phyloP scores from a whole-genome alignment of 2,329 filamentous ascomycete genomes.

The Trichoderma sp. region DNA sequence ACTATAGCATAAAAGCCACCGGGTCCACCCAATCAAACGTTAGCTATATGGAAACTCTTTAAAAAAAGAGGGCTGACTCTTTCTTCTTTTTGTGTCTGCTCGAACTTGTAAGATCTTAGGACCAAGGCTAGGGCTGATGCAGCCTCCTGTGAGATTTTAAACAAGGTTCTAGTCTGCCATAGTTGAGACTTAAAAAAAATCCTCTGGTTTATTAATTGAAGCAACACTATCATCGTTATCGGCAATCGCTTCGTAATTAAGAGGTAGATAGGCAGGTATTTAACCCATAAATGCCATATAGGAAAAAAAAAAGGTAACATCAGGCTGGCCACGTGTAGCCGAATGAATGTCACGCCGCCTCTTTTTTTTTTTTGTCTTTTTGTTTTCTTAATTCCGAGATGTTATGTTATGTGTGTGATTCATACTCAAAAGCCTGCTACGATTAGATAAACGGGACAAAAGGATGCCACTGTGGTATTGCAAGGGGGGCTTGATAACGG shows the following conservation, averaged over 20 bases:
- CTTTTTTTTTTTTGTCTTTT: neutral
- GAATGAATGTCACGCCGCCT: neutral
- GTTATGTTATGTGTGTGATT: neutral
- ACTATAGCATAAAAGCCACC: neutral
- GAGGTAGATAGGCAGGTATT: neutral
- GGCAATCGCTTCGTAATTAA: neutral
- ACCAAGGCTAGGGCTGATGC: neutral
- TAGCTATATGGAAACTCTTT: neutral
- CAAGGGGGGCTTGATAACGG: neutral
- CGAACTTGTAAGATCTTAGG: conserved; percentile 10
- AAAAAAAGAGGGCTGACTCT: neutral
- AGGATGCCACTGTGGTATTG: neutral
- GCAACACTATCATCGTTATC: neutral
- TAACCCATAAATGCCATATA: neutral
- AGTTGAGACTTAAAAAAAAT: neutral
- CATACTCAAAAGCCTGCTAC: neutral
- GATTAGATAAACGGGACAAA: neutral
- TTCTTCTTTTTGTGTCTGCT: neutral
- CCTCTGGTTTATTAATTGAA: neutral
- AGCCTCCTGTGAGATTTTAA: conserved; percentile 20
- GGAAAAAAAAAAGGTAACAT: neutral
- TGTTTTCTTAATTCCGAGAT: neutral
- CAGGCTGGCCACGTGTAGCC: neutral
- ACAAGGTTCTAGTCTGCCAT: neutral
- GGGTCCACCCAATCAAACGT: too few relatives aligned